These are phyloP conservation scores for Peronospora destructor DNA, from an alignment of 352 stramenopile genomes.

Conservation along the genomic window DNA sequence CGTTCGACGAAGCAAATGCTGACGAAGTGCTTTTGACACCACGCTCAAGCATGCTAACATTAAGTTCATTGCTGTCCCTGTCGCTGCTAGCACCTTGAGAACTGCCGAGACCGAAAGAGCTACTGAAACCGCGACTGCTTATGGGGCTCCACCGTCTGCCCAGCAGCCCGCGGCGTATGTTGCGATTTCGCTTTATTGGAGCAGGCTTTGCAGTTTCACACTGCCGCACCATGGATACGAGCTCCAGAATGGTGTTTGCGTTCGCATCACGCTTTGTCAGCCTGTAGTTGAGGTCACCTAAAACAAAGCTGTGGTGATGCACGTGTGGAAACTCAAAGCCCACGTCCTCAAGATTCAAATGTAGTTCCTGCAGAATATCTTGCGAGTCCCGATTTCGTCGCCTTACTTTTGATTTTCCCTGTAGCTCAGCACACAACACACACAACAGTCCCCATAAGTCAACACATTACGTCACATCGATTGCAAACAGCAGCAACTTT, in stretches of 20 bases:
- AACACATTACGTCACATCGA: neutral
- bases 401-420: conserved; percentile 69
- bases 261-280: conserved; percentile 50
- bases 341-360: conserved; percentile 74
- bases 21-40: conserved; percentile 25
- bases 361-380: conserved; percentile 68
- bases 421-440: neutral
- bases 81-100: conserved; percentile 22
- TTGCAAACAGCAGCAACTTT: conserved; percentile 4
- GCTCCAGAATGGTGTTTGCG: conserved; percentile 51
- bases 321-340: conserved; percentile 82
- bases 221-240: conserved; percentile 42
- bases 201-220: conserved; percentile 26
- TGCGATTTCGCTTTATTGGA: conserved; percentile 20
- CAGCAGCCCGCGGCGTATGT: conserved; percentile 25
- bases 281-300: conserved; percentile 89
- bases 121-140: conserved; percentile 16
- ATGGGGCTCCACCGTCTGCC: conserved; percentile 33
- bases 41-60: conserved; percentile 38
- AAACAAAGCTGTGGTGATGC: conserved; percentile 84
- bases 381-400: conserved; percentile 68
- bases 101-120: conserved; percentile 24
- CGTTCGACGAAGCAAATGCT: conserved; percentile 22
- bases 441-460: neutral
- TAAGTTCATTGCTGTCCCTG: conserved; percentile 25